These are phyloP conservation scores for Penstemon eatonii DNA, from an alignment of 257 asterid species.

Conservation along the genomic window DNA sequence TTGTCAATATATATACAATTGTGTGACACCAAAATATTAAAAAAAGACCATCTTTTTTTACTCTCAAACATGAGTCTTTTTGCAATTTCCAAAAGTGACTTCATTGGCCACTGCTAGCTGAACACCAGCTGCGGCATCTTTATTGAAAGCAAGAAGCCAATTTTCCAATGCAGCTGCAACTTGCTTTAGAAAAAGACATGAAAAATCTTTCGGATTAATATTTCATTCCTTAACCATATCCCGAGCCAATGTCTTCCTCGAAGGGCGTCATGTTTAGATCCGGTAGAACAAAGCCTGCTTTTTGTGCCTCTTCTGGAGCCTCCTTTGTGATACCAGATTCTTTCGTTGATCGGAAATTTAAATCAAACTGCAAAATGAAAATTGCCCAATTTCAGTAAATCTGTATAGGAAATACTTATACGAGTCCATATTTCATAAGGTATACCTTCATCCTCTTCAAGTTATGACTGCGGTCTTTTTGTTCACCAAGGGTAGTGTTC, in stretches of 20 bases:
- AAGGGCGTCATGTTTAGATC: constrained; percentile 41
- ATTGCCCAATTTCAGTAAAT: neutral
- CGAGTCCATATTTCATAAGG: neutral
- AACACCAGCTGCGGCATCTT: too few relatives aligned
- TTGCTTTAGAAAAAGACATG: too few relatives aligned
- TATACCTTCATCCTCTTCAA: constrained; percentile 42
- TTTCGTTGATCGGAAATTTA: constrained; percentile 26
- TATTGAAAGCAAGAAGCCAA: too few relatives aligned
- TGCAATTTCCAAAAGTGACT: too few relatives aligned
- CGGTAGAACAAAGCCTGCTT: constrained; percentile 36
- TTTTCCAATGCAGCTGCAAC: too few relatives aligned
- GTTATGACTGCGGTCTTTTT: constrained; percentile 32
- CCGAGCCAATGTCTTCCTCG: constrained; percentile 33
- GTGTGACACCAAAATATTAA: too few relatives aligned
- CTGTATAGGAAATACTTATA: too few relatives aligned
- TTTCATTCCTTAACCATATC: constrained; percentile 10
- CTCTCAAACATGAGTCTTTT: too few relatives aligned
- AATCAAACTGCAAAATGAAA: constrained; percentile 35
- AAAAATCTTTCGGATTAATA: too few relatives aligned
- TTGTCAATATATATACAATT: too few relatives aligned
- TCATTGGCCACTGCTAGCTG: too few relatives aligned
- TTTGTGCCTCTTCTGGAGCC: neutral
- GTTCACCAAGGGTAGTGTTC: constrained; percentile 30
- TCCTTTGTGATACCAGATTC: neutral
- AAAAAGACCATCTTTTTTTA: too few relatives aligned